Conservation (phyloP, 257 asterid genomes). For the Misopates orontium region DNA sequence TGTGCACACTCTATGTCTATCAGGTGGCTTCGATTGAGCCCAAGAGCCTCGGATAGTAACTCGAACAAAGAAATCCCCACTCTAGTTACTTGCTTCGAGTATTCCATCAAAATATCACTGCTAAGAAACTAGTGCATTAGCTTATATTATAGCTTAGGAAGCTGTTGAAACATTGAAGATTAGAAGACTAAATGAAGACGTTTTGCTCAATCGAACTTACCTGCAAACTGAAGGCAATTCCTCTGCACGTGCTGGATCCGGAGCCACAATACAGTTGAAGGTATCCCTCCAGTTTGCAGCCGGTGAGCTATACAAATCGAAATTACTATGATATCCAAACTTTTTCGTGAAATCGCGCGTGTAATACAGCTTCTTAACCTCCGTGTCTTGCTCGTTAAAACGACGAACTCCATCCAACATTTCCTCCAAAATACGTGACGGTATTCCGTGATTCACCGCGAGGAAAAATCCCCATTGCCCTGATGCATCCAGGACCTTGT, state of each 20-base stretch:
- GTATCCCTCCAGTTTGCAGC: conserved; percentile 19
- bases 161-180: too few relatives aligned
- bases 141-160: too few relatives aligned
- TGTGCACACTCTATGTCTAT: conserved; percentile 21
- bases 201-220: too few relatives aligned
- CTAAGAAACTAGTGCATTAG: too few relatives aligned
- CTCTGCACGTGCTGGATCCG: neutral
- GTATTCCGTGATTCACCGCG: conserved; percentile 39
- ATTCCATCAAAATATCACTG: conserved; percentile 20
- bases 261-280: neutral
- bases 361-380: conserved; percentile 1
- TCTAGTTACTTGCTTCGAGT: conserved; percentile 7
- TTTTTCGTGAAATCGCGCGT: neutral
- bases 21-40: conserved; percentile 22
- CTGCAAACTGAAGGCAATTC: conserved; percentile 10
- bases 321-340: neutral
- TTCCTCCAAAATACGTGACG: neutral
- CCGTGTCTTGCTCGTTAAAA: conserved; percentile 11
- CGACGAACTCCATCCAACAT: conserved; percentile 12
- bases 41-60: conserved; percentile 18
- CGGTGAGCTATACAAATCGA: conserved; percentile 14
- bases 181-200: too few relatives aligned
- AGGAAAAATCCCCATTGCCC: conserved; percentile 47
- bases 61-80: conserved; percentile 14
- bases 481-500: conserved; percentile 13